phyloP scores from a whole-genome alignment of 139 green algal genomes.

The Chlamydomonas schloesseri region DNA sequence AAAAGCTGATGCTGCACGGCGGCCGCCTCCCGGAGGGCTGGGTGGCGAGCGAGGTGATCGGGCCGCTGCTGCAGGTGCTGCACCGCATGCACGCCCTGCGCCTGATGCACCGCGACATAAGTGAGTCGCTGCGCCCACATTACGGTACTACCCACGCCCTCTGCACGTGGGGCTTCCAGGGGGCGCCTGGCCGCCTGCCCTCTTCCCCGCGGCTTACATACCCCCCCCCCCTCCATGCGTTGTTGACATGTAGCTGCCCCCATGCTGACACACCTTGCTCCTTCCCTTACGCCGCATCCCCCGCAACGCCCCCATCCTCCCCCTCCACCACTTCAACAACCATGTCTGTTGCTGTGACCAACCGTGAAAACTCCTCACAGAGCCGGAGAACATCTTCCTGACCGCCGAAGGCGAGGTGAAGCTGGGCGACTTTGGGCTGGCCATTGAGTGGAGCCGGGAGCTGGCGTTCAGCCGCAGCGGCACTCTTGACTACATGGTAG shows the following conservation, averaged over 20 bases:
- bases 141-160: too few species aligned
- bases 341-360: too few species aligned
- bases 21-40: constrained; percentile 76
- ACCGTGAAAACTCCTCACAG: too few species aligned
- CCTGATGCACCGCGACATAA: constrained; percentile 84
- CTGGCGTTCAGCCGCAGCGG: constrained; percentile 81
- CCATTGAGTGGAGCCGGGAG: constrained; percentile 77
- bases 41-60: constrained; percentile 80
- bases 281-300: too few species aligned
- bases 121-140: constrained; percentile 14
- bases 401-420: constrained; percentile 58
- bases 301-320: too few species aligned
- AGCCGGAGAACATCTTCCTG: constrained; percentile 93
- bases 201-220: too few species aligned
- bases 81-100: constrained; percentile 71
- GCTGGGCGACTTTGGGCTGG: constrained; percentile 88
- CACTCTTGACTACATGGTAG: constrained; percentile 78
- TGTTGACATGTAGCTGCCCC: too few species aligned
- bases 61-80: constrained; percentile 83
- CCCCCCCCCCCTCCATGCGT: too few species aligned
- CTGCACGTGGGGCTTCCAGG: too few species aligned
- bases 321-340: too few species aligned
- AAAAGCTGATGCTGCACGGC: constrained; percentile 73
- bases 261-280: too few species aligned
- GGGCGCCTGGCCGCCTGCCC: too few species aligned